Conservation (phyloP, 192 early-diverging fungal genomes). For the Gigaspora rosea region DNA sequence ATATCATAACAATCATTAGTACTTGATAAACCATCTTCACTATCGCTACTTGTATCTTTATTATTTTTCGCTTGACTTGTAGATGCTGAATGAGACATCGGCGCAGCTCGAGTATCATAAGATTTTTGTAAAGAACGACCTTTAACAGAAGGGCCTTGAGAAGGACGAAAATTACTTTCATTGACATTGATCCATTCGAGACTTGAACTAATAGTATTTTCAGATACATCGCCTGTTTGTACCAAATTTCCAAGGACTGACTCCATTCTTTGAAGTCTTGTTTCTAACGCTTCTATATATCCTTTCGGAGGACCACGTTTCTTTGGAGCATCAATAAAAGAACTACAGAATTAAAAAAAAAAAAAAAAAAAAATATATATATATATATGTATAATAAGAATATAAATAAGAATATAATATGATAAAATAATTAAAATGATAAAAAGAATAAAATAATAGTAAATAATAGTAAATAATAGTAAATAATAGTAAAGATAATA, state of each 20-base stretch:
- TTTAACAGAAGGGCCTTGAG: neutral
- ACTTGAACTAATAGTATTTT: constrained; percentile 36
- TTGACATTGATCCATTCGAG: constrained; percentile 45
- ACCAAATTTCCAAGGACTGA: constrained; percentile 61
- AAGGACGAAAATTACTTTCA: constrained; percentile 34
- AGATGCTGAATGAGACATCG: neutral
- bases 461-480: neutral
- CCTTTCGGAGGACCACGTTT: constrained; percentile 86
- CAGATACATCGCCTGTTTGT: constrained; percentile 50
- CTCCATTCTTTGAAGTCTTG: constrained; percentile 71
- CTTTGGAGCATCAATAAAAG: constrained; percentile 57
- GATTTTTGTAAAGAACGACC: neutral
- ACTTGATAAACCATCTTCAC: too few species aligned
- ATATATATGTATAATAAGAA: too few species aligned
- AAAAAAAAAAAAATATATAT: neutral
- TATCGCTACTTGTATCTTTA: neutral
- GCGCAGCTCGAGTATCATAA: neutral
- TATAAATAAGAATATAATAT: too few species aligned
- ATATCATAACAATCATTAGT: neutral
- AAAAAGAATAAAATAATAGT: neutral
- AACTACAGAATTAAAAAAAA: neutral
- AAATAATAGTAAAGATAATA: constrained; percentile 12
- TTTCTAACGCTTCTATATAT: constrained; percentile 86
- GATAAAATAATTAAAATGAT: neutral
- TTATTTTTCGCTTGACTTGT: neutral